A percentile compares a stretch with the other conserved stretches of the same genome.
Evolutionary conservation across 2,329 filamentous ascomycete genomes (phyloP).

Genomic region (Fragosphaeria purpurea): DNA sequence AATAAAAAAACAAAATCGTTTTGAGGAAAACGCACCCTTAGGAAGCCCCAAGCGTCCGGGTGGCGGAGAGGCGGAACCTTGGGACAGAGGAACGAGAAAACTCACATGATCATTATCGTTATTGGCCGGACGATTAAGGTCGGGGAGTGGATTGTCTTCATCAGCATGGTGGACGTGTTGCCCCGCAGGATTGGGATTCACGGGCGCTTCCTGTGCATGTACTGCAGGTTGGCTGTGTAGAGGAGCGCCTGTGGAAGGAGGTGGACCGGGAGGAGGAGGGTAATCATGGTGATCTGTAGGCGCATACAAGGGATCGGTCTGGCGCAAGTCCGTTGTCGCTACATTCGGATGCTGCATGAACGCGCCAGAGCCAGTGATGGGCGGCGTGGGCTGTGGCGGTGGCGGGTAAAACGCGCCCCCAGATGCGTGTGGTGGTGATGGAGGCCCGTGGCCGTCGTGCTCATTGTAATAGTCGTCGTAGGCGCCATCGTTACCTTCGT

Average conservation of each 20-base stretch:
- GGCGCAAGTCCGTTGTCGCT: slow-evolving; percentile 21
- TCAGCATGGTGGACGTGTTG: too few species aligned
- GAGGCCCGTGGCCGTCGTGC: slow-evolving; percentile 20
- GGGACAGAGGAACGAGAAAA: slow-evolving; percentile 7
- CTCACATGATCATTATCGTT: slow-evolving; percentile 14
- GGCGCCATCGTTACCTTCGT: slow-evolving; percentile 24
- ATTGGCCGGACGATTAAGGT: neutral
- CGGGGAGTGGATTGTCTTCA: neutral
- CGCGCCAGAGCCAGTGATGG: slow-evolving; percentile 4
- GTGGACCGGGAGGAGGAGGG: slow-evolving; percentile 6
- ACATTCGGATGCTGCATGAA: slow-evolving; percentile 29
- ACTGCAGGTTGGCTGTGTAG: neutral
- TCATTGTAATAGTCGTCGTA: slow-evolving; percentile 27
- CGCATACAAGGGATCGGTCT: slow-evolving; percentile 29
- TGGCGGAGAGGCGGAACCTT: neutral
- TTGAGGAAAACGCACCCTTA: slow-evolving; percentile 11
- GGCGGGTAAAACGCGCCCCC: slow-evolving; percentile 41
- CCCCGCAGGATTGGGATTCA: too few species aligned
- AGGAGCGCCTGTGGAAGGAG: neutral
- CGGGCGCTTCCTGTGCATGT: too few species aligned
- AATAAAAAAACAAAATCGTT: neutral
- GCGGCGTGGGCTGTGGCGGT: slow-evolving; percentile 3
- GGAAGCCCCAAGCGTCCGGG: slow-evolving; percentile 1
- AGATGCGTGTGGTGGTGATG: slow-evolving; percentile 40
- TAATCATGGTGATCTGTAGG: slow-evolving; percentile 33